These are phyloP conservation scores for Talaromyces sp. DNA, from an alignment of 2,329 filamentous ascomycete genomes.

Conservation along the genomic window DNA sequence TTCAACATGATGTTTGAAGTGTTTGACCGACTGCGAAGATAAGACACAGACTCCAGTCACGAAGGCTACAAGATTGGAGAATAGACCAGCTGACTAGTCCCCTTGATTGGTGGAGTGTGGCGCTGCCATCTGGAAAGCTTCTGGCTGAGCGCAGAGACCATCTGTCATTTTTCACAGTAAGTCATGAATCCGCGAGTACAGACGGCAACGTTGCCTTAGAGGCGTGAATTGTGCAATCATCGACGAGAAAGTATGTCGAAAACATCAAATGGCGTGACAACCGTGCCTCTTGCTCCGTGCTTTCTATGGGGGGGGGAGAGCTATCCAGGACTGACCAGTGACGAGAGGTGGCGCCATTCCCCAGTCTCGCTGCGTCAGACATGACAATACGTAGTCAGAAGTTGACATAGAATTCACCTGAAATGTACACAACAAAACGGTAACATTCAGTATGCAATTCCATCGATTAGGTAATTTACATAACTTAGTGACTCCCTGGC, in stretches of 20 bases:
- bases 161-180: not conserved
- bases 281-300: slow-evolving; percentile 2
- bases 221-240: slow-evolving; percentile 1
- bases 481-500: not conserved
- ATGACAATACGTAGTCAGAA: not conserved
- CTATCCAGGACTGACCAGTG: not conserved
- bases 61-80: not conserved
- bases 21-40: not conserved
- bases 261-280: slow-evolving; percentile 1
- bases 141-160: slow-evolving; percentile 8
- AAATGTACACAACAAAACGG: not conserved
- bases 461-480: not conserved
- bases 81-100: not conserved
- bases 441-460: not conserved
- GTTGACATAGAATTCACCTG: not conserved
- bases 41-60: not conserved
- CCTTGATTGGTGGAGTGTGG: slow-evolving; percentile 6
- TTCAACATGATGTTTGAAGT: not conserved
- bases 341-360: slow-evolving; percentile 12
- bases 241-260: not conserved
- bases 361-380: not conserved
- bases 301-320: not conserved
- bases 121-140: slow-evolving; percentile 12
- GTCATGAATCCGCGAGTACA: not conserved
- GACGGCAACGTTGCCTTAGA: not conserved